Base-by-base conservation (phyloP, 768 basidiomycete genomes). In the Austroboletus eburneus region DNA sequence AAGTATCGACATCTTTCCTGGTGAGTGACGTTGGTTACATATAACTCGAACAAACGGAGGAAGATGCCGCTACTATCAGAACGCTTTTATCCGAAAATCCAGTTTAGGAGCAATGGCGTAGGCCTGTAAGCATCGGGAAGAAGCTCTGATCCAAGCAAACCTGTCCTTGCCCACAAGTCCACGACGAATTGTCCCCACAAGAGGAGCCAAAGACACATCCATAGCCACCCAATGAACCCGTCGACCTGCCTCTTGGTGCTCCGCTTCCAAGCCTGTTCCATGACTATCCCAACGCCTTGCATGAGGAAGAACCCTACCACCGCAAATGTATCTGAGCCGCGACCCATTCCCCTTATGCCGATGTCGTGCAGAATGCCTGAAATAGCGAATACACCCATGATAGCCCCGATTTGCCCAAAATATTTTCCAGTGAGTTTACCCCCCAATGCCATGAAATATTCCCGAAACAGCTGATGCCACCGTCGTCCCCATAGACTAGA, bases 401-500 rank as follows among this genome's bases (percentile, higher is more conserved):
- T 65, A 4, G 59, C 63, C 5, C 79, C 80, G 3, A 57, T 45
- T 17, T 73, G 72, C 20, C 84, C 82, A 22, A 78, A 55, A 5
- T 78, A 50, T 43, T 55, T 56, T 22, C 59, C 58, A 22, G 78
- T 42, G 0, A 78, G 77, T 25, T 65, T 67, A 9, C 67, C 67
- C 12, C 82, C 83, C n/a, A 79, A 50, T 12, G 59, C 62, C 34
- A 83, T 62, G 54, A 87, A 85, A 30, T 62, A 56, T 36, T 80
- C 74, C 9, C 83, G 74, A 56, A 85, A 82, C 5, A 79, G 49
- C 54, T 85, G 83, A 53, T 87, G 85, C 85, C 86, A 87, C n/a
- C 75, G 65, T 45, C 50, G 59, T 4, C 74, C 69, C 86, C 85
- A 87, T 46, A 83, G 78, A 20, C 80, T 74, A 30, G 67, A 61